Base-by-base conservation (phyloP, 2,329 filamentous ascomycete species). In the Beauveria scarabaeidicola region DNA sequence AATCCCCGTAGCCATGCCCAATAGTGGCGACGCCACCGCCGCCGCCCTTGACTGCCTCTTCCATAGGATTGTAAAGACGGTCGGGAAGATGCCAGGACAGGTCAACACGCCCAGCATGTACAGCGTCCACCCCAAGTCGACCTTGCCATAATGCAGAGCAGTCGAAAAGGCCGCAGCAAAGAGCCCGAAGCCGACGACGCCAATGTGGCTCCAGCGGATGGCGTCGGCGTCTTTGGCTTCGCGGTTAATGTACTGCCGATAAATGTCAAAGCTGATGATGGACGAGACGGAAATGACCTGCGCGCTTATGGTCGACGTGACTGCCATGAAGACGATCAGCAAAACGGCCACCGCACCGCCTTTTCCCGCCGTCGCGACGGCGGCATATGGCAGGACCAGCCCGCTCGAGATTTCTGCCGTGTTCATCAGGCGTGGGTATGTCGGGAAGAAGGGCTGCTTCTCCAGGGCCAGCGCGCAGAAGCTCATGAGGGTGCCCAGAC, bases 291-390 rank as follows among this genome's bases (percentile, higher is more conserved):
- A 78, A 52, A 82, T 81, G 1, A 81, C 74, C 48, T 81, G 78
- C 0, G 79, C 78, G 0, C 76, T 79, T 2, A 80, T 73, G 0
- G 78, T 81, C 0, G 77, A 80, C 1, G 86, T 89, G n/a, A 89
- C 85, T 2, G 87, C 88, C 87, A 90, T 90, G 75, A 90, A 90
- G 11, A 87, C 83, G 58, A 90, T 79, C 5, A 91, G 73, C 0
- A 89, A 75, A 1, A 87, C 83, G 0, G 85, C 87, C 1, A 81
- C 84, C 0, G 87, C 87, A 51, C 88, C 88, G 9, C 87, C 87
- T 63, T 84, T 86, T 0, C 88, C 88, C 2, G 89, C 79, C 29
- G 90, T 71, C 2, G 87, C 85, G 27, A 88, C 82, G 0, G 88
- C 85, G 2, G 85, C 87, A 61, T 88, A 85, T 0, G 88, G 87